Conservation (phyloP, 495 filamentous ascomycete species). For the Penicillium canescens region DNA sequence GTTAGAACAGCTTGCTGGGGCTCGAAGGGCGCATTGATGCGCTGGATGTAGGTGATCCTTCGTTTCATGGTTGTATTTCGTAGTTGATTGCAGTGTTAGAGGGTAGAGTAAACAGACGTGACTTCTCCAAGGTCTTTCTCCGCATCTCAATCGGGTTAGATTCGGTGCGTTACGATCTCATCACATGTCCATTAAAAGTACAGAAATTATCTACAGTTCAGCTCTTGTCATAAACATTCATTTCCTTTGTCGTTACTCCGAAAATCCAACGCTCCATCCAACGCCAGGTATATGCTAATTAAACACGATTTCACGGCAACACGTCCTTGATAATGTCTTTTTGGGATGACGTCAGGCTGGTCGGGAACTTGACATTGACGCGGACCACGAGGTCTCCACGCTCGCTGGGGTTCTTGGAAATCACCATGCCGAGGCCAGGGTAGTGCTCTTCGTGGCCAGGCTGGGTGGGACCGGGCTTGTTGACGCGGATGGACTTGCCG, state of each 20-base stretch:
- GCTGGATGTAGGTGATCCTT: constrained; percentile 79
- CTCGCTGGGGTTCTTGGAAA: constrained; percentile 80
- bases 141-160: constrained; percentile 27
- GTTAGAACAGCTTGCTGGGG: constrained; percentile 57
- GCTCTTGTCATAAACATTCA: background rate
- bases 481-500: constrained; percentile 74
- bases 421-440: constrained; percentile 85
- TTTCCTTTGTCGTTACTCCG: constrained; percentile 18
- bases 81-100: background rate
- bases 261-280: constrained; percentile 21
- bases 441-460: constrained; percentile 80
- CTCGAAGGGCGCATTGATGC: constrained; percentile 58
- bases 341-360: constrained; percentile 67
- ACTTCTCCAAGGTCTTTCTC: constrained; percentile 20
- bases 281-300: constrained; percentile 36
- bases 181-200: too few relatives aligned
- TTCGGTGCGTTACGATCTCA: constrained; percentile 7
- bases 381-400: constrained; percentile 88
- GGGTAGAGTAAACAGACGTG: background rate
- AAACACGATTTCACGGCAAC: constrained; percentile 42
- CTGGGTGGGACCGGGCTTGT: constrained; percentile 78
- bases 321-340: constrained; percentile 79
- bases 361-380: constrained; percentile 89
- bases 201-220: too few relatives aligned
- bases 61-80: constrained; percentile 63